Base-by-base conservation (phyloP, 306 rosid species). In the Cucumis hystrix region DNA sequence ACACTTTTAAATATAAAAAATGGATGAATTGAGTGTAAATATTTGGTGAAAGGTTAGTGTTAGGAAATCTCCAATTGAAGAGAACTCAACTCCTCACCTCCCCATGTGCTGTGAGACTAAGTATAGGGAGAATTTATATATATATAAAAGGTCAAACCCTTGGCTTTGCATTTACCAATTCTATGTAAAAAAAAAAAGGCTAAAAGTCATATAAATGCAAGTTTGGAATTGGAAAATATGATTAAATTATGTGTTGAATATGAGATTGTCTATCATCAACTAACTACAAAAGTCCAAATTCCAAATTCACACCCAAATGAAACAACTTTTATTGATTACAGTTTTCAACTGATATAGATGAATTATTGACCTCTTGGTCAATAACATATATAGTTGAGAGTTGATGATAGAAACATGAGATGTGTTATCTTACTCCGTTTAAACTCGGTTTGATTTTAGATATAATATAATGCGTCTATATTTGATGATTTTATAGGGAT, bases 101-200 rank as follows among this genome's bases (percentile, higher is more conserved):
- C 15, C 54, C 54, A 67, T 67, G 74, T 40, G 74, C 54, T 40
- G 69, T 39, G 51, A 40, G 74, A 40, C 54, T 12, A 67, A 18
- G 52, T 10, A 67, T 10, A n/a, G n/a, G 15, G 4, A 7, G 55
- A 0, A 15, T 6, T 43, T 43, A 10, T 33, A 28, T 28, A 28
- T 43, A 10, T 33, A 28, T 1, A 28, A 69, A n/a, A n/a, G 20
- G 56, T 69, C 75, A 69, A 45, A 69, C 57, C 33, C 43, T 69
- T 69, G 75, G 43, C 75, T 69, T 69, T 20, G n/a, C 28, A 69
- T 69, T 69, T 69, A 69, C 75, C 56, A 43, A 43, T 20, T 43
- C 10, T 43, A 45, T 69, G 21, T 35, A 45, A 41, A 37, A 40
- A 25, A 15, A 45, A 41, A 37, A 40, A 25, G 15, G 35, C 74